A percentile compares a stretch with the other conserved stretches of the same genome.
Evolutionary conservation across 2,329 filamentous ascomycete species (phyloP).

Genomic region (Colletotrichum cordylinicola): DNA sequence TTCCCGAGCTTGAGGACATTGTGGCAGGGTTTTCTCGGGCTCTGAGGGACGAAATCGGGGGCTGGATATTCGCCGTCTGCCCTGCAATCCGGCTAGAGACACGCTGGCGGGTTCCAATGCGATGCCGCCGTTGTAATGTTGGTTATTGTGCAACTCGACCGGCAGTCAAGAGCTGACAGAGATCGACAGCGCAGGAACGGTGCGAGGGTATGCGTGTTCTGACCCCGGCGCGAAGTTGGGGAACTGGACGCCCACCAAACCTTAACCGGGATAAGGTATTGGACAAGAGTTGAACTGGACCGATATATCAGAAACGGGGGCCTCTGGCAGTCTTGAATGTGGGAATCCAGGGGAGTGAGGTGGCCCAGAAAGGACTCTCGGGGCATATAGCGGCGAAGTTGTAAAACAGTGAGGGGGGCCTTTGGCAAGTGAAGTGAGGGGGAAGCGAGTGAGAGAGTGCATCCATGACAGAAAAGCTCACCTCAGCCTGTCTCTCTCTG

Average conservation of each 20-base stretch:
- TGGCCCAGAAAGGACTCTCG: not conserved
- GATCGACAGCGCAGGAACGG: constrained; percentile 1
- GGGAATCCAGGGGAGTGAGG: not conserved
- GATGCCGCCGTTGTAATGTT: not conserved
- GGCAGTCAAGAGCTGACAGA: not conserved
- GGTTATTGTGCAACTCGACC: not conserved
- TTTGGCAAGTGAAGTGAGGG: not conserved
- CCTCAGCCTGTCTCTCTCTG: not conserved
- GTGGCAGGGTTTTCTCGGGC: not conserved
- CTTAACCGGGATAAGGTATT: not conserved
- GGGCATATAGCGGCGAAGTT: not conserved
- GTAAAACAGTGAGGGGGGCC: not conserved
- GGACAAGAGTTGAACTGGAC: not conserved
- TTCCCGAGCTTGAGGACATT: constrained; percentile 19
- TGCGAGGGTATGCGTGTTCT: not conserved
- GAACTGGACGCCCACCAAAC: not conserved
- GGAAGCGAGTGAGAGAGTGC: not conserved
- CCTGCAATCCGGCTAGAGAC: not conserved
- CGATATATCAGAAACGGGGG: not conserved
- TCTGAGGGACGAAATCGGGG: not conserved
- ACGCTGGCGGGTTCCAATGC: not conserved
- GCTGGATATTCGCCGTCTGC: not conserved
- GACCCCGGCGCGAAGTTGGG: not conserved
- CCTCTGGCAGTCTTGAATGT: not conserved
- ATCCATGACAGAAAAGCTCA: constrained; percentile 2